A percentile compares a stretch with the other conserved stretches of the same genome.
Conservation (phyloP, 129 eudicot genomes). For the Flaveria linearis region DNA sequence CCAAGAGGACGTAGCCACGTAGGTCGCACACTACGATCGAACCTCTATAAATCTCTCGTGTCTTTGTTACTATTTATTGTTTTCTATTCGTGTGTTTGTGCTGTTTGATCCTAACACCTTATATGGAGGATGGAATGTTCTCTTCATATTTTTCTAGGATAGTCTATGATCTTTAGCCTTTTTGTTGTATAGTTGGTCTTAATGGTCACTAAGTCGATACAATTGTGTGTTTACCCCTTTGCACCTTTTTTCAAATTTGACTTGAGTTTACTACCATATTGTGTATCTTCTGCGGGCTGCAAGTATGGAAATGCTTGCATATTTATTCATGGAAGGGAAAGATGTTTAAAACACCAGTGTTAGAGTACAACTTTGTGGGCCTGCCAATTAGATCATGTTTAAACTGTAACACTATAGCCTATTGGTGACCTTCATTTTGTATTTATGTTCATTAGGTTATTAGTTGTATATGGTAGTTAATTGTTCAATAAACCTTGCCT, state of each 20-base stretch:
- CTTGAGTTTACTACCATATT: no score
- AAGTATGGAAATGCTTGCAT: constrained; percentile 79
- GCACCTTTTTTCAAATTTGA: no score
- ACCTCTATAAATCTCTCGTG: no score
- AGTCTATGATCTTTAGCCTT: not conserved
- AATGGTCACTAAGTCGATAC: not conserved
- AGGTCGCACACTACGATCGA: no score
- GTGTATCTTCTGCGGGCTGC: constrained; percentile 53
- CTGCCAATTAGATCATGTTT: constrained; percentile 33
- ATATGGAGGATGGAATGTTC: not conserved
- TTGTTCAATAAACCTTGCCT: not conserved
- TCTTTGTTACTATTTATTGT: no score
- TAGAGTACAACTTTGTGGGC: constrained; percentile 77
- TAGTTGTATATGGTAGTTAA: not conserved
- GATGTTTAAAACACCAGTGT: constrained; percentile 35
- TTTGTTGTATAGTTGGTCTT: not conserved
- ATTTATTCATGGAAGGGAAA: constrained; percentile 56
- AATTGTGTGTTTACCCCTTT: not conserved
- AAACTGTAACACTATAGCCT: not conserved
- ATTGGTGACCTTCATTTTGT: not conserved
- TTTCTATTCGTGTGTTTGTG: no score
- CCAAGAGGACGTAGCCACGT: no score
- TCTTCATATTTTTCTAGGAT: not conserved
- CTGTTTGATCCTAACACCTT: not conserved
- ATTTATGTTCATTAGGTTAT: not conserved